Evolutionary conservation across 768 basidiomycete genomes (phyloP).

Genomic region (Termitomyces sp.): DNA sequence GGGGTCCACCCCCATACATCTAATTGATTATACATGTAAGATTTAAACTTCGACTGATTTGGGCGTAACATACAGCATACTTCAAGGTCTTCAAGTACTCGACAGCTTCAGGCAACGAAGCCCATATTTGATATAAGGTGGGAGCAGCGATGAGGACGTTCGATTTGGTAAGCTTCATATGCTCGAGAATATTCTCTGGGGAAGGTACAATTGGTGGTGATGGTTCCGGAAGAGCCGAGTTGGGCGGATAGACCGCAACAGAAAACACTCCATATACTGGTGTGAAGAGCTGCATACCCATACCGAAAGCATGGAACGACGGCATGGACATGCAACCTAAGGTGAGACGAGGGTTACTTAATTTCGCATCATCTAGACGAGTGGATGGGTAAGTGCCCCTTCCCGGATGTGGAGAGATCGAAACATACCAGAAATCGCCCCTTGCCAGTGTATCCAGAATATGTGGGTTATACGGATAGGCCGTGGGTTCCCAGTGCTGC

Average conservation of each 20-base stretch:
- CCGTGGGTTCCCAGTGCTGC: conserved; percentile 36
- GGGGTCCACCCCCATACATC: conserved; percentile 12
- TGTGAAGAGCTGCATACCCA: conserved; percentile 24
- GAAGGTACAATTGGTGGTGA: conserved; percentile 33
- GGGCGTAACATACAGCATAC: conserved; percentile 5
- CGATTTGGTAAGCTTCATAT: conserved; percentile 22
- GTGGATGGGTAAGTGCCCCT: not conserved
- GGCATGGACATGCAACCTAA: conserved; percentile 22
- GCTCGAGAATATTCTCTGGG: conserved; percentile 34
- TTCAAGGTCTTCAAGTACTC: conserved; percentile 6
- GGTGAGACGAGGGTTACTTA: not conserved
- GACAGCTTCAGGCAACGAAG: conserved; percentile 20
- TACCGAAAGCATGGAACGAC: conserved; percentile 35
- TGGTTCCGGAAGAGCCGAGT: conserved; percentile 13
- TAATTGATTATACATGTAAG: not conserved
- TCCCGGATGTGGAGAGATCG: not conserved
- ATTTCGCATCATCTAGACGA: not conserved
- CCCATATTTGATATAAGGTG: conserved; percentile 35
- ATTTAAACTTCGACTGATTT: not conserved
- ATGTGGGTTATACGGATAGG: conserved; percentile 29
- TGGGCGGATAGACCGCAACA: conserved; percentile 30
- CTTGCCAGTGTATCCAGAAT: conserved; percentile 14
- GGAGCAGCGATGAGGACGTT: conserved; percentile 33
- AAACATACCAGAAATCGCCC: conserved; percentile 21
- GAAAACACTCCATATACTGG: conserved; percentile 23